These are phyloP conservation scores for Backusella tuberculispora DNA, from an alignment of 192 early-diverging fungal genomes.

Conservation along the genomic window DNA sequence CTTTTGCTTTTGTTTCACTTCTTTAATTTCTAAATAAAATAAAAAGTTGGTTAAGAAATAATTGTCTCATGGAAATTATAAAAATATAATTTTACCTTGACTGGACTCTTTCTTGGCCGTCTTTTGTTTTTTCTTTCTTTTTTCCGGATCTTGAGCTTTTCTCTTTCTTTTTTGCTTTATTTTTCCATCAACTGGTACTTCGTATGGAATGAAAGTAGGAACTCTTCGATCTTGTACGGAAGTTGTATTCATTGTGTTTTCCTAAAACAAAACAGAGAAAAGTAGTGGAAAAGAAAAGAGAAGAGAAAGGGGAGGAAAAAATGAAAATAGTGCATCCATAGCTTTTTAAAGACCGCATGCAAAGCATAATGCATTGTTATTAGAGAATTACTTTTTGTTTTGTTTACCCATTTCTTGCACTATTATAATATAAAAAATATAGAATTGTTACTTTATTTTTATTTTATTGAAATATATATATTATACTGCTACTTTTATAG, in stretches of 20 bases:
- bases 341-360: conserved; percentile 2
- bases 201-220: not conserved
- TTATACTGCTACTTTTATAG: no score
- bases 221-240: conserved; percentile 5
- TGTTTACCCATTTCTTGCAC: not conserved
- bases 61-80: no score
- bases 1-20: conserved; percentile 3
- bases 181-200: not conserved
- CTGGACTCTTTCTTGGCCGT: not conserved
- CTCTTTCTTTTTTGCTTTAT: conserved; percentile 6
- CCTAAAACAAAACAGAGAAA: not conserved
- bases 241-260: not conserved
- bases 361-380: not conserved
- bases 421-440: not conserved
- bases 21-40: not conserved
- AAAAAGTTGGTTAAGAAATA: not conserved
- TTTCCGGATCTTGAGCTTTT: not conserved
- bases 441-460: not conserved
- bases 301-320: conserved; percentile 1
- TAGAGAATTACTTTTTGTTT: not conserved
- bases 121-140: conserved; percentile 5
- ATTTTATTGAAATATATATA: no score
- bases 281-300: not conserved
- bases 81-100: not conserved
- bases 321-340: not conserved